Base-by-base conservation (phyloP, 2,329 filamentous ascomycete species). In the Ophiocordyceps unilateralis region DNA sequence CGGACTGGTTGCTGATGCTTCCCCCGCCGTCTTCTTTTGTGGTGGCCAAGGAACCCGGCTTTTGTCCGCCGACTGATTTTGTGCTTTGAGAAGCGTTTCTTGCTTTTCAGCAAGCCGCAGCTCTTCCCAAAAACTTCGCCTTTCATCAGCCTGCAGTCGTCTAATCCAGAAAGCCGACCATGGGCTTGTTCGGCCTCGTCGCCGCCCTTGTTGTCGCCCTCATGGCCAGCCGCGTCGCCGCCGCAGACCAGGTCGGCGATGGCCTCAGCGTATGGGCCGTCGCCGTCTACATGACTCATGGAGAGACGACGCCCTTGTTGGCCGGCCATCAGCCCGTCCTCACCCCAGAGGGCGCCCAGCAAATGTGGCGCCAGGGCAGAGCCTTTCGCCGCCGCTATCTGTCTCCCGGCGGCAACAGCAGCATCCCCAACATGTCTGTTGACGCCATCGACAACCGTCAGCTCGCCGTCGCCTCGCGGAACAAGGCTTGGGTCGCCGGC, bases 401-500 rank as follows among this genome's bases (percentile, higher is more conserved):
- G 17, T 45, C 41, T 15, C 49, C 55, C 34, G 47, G 47, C 6
- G 43, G 50, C 8, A 53, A 51, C 30, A 42, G 44, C 36, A 48
- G 48, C 6, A 68, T 76, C 17, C 52, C 59, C 11, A 63, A 60
- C 32, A 56, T 76, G 26, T 51, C 59, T 17, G 41, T 49, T 9
- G 54, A 68, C 45, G 58, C 59, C n/a, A 64, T 76, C 40, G 63
- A 74, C 50, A 72, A 70, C 45, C 50, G 45, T 2, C 65, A 74
- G 49, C 50, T 77, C 17, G 53, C 56, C 26, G 50, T 72, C 28
- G 48, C 61, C 26, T 62, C 65, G 19, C 63, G 55, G 30, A 53
- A 58, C 5, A 63, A 69, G 41, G 55, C 59, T 22, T 69, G 62
- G 53, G 54, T 88, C 26, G 73, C 77, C 42, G 78, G 72, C 46